phyloP scores from a whole-genome alignment of 768 basidiomycete species.

The Tylopilus subfusipes region DNA sequence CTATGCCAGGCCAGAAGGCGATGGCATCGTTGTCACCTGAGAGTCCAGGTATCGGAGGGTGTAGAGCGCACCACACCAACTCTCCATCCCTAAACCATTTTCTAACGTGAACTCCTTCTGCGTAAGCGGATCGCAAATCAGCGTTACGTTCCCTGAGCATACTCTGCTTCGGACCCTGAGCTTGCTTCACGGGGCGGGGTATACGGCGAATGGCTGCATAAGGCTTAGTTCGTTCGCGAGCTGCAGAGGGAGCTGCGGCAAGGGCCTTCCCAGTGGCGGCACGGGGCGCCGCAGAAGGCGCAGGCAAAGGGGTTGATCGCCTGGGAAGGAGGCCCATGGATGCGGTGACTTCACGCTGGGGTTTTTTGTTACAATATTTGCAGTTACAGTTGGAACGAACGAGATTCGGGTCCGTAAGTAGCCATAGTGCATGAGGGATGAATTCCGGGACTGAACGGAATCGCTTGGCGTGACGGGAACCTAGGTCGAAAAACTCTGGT shows the following conservation, averaged over 20 bases:
- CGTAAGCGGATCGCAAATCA: conserved; percentile 59
- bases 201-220: conserved; percentile 41
- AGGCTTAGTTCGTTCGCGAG: conserved; percentile 31
- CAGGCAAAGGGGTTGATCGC: conserved; percentile 32
- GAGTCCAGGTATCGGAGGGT: conserved; percentile 44
- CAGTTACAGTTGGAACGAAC: conserved; percentile 57
- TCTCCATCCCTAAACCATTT: conserved; percentile 69
- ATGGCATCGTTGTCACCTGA: conserved; percentile 44
- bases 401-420: conserved; percentile 51
- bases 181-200: conserved; percentile 33
- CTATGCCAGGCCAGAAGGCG: conserved; percentile 69
- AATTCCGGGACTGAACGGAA: conserved; percentile 88
- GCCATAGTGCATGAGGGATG: conserved; percentile 80
- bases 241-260: neutral
- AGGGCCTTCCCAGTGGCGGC: conserved; percentile 15
- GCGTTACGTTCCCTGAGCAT: conserved; percentile 60
- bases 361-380: conserved; percentile 71
- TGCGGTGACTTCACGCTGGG: conserved; percentile 67
- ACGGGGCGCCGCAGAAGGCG: conserved; percentile 22
- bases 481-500: conserved; percentile 15
- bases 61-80: conserved; percentile 65
- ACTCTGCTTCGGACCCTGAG: conserved; percentile 41
- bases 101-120: conserved; percentile 43
- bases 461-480: conserved; percentile 42
- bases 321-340: conserved; percentile 45